phyloP scores from a whole-genome alignment of 371 early-diverging fungal species.

The Rhizopus arrhizus region DNA sequence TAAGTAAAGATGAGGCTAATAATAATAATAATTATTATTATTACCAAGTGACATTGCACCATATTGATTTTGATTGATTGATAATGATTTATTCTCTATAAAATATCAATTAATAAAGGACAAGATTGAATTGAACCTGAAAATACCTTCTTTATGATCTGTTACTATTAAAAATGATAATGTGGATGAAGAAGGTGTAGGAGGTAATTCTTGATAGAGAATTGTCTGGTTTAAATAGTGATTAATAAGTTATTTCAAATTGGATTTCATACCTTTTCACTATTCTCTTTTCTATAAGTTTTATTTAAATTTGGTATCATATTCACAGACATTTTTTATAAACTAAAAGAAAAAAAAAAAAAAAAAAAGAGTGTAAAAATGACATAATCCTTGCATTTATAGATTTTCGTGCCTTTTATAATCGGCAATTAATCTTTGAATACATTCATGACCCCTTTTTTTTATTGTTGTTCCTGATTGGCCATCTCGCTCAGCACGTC shows the following conservation, averaged over 20 bases:
- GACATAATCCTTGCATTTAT: background rate
- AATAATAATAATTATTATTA: background rate
- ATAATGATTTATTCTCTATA: background rate
- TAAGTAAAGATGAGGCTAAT: background rate
- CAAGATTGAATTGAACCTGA: background rate
- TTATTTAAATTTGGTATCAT: background rate
- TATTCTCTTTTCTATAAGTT: background rate
- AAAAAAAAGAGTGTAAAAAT: background rate
- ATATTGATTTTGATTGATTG: constrained; percentile 3
- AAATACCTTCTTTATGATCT: constrained; percentile 6
- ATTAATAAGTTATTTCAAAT: no score
- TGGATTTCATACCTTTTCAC: background rate
- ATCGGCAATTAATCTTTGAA: constrained; percentile 11
- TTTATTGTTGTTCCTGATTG: constrained; percentile 1
- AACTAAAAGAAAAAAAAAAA: background rate
- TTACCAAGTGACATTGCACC: constrained; percentile 13
- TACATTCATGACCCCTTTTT: background rate
- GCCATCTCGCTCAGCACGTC: constrained; percentile 31
- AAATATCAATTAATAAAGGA: constrained; percentile 1
- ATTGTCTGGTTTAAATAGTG: background rate
- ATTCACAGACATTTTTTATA: background rate
- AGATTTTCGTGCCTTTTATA: background rate
- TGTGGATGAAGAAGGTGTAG: constrained; percentile 15
- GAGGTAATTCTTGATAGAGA: constrained; percentile 14
- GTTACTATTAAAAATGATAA: constrained; percentile 8